phyloP scores from a whole-genome alignment of 2,329 filamentous ascomycete genomes.

The Colletotrichum zoysiae region DNA sequence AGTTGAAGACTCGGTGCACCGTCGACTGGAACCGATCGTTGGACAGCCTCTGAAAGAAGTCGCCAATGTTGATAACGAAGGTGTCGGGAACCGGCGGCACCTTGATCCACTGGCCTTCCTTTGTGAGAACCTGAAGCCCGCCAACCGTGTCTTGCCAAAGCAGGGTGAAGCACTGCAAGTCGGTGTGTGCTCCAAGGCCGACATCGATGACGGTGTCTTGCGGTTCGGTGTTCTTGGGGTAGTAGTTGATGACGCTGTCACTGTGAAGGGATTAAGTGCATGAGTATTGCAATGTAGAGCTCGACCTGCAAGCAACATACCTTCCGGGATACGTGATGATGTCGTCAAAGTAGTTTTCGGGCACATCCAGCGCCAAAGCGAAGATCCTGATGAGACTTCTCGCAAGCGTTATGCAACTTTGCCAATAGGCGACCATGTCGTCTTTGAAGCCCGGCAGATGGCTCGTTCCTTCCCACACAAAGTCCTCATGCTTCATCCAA shows the following conservation, averaged over 20 bases:
- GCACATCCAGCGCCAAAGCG: conserved; percentile 44
- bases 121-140: conserved; percentile 58
- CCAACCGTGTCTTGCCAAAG: conserved; percentile 61
- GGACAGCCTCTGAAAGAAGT: conserved; percentile 45
- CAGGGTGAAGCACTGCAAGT: conserved; percentile 62
- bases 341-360: conserved; percentile 43
- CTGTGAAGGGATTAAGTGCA: conserved; percentile 13
- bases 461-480: conserved; percentile 43
- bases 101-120: conserved; percentile 53
- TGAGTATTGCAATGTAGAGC: no score
- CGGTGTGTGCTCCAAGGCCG: conserved; percentile 61
- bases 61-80: conserved; percentile 47
- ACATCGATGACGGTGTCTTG: conserved; percentile 50
- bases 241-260: conserved; percentile 57
- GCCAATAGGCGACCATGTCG: conserved; percentile 41
- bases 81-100: conserved; percentile 45
- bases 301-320: not conserved
- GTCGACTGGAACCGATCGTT: conserved; percentile 50
- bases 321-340: conserved; percentile 42
- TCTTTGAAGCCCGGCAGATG: conserved; percentile 41
- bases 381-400: conserved; percentile 45
- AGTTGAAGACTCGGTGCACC: conserved; percentile 64
- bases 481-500: conserved; percentile 42
- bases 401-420: conserved; percentile 44
- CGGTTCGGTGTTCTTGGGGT: conserved; percentile 53